These are phyloP conservation scores for Colletotrichum eremochloae DNA, from an alignment of 2,329 filamentous ascomycete genomes.

Conservation along the genomic window DNA sequence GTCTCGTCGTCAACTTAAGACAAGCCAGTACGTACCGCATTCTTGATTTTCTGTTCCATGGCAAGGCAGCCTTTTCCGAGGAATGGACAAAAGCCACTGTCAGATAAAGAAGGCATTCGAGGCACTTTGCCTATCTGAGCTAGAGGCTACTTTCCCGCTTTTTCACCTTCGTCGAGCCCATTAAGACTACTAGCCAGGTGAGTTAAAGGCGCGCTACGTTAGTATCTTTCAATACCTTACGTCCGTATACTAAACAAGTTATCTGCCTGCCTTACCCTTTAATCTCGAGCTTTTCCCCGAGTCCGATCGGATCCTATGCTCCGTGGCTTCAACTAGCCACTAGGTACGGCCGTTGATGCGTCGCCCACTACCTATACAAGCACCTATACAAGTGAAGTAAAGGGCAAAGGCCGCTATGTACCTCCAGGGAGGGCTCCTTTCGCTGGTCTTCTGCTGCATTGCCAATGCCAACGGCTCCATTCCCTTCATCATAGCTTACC, in stretches of 20 bases:
- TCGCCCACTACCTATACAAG: background rate
- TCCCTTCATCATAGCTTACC: background rate
- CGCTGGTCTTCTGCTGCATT: background rate
- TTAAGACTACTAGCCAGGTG: background rate
- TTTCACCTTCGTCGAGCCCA: background rate
- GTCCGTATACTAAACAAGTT: constrained; percentile 34
- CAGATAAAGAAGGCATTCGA: background rate
- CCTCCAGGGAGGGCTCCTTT: background rate
- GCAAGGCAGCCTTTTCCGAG: background rate
- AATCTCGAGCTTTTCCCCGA: background rate
- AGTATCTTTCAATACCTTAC: constrained; percentile 30
- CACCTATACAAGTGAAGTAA: background rate
- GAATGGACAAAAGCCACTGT: background rate
- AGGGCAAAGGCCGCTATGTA: background rate
- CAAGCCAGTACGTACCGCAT: background rate
- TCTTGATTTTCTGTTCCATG: background rate
- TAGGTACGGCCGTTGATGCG: constrained; percentile 12
- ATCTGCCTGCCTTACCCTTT: constrained; percentile 1
- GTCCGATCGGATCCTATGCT: background rate
- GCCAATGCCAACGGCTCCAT: background rate
- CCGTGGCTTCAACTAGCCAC: constrained; percentile 4
- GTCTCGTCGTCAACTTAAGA: constrained; percentile 13
- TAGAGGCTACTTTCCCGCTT: background rate
- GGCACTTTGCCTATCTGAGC: background rate
- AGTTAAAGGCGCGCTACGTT: constrained; percentile 21